Conservation (phyloP, 2,329 filamentous ascomycete species). For the Paecilomyces sp. region DNA sequence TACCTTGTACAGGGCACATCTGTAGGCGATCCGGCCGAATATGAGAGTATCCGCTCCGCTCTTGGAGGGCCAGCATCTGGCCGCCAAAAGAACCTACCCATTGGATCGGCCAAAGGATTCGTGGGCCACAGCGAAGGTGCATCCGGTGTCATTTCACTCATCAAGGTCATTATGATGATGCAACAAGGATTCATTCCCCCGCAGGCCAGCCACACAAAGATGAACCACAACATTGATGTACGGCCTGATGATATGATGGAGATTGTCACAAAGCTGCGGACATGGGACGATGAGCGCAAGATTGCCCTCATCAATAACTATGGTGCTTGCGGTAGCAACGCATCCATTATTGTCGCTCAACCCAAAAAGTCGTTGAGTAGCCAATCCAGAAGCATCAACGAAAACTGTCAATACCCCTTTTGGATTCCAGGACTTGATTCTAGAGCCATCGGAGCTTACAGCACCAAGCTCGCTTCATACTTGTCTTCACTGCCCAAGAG, state of each 20-base stretch:
- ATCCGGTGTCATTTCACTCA: constrained; percentile 12
- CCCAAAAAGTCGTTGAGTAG: neutral
- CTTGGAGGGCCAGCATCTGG: constrained; percentile 1
- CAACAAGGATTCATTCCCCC: constrained; percentile 15
- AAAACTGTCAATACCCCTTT: constrained; percentile 7
- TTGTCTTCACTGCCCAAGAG: neutral
- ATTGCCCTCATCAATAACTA: constrained; percentile 22
- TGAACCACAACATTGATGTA: constrained; percentile 15
- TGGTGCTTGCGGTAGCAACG: constrained; percentile 21
- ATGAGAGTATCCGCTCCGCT: constrained; percentile 7
- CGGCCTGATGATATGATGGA: constrained; percentile 8
- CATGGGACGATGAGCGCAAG: constrained; percentile 4
- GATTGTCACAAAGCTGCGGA: constrained; percentile 5
- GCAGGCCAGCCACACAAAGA: constrained; percentile 14
- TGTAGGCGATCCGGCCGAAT: constrained; percentile 13
- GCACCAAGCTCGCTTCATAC: neutral
- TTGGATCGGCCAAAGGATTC: constrained; percentile 17
- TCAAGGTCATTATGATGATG: constrained; percentile 13
- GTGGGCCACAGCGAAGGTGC: constrained; percentile 20
- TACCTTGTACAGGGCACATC: constrained; percentile 5
- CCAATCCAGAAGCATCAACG: constrained; percentile 3
- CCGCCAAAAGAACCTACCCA: constrained; percentile 2
- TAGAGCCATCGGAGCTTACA: constrained; percentile 11
- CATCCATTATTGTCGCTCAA: constrained; percentile 19
- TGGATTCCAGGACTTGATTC: constrained; percentile 13